Evolutionary conservation across 2,329 filamentous ascomycete genomes (phyloP).

Genomic region (Aspergillus sp.): DNA sequence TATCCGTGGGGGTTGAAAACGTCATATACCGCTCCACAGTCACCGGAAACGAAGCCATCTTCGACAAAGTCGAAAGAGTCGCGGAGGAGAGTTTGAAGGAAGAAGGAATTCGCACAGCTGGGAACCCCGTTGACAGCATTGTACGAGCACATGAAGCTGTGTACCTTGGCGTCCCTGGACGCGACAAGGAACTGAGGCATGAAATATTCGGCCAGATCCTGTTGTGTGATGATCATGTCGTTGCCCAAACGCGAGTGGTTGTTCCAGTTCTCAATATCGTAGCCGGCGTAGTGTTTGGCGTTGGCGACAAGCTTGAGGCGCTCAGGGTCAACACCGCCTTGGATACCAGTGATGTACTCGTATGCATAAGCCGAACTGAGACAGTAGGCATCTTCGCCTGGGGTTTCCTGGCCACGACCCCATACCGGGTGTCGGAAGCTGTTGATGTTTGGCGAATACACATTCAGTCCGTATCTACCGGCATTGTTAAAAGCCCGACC

Average conservation of each 20-base stretch:
- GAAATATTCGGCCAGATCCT: slow-evolving; percentile 66
- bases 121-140: slow-evolving; percentile 64
- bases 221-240: slow-evolving; percentile 51
- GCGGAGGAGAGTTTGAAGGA: slow-evolving; percentile 59
- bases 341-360: slow-evolving; percentile 51
- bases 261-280: slow-evolving; percentile 51
- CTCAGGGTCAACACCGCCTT: slow-evolving; percentile 41
- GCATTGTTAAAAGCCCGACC: slow-evolving; percentile 62
- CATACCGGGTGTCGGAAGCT: slow-evolving; percentile 60
- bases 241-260: slow-evolving; percentile 46
- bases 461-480: slow-evolving; percentile 38
- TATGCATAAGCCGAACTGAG: slow-evolving; percentile 47
- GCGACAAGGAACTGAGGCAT: slow-evolving; percentile 62
- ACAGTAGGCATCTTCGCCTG: slow-evolving; percentile 52
- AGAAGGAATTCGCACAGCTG: slow-evolving; percentile 58
- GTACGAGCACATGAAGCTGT: slow-evolving; percentile 60
- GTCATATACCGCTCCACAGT: slow-evolving; percentile 61
- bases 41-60: slow-evolving; percentile 58
- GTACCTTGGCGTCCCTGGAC: slow-evolving; percentile 52
- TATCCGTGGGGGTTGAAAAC: slow-evolving; percentile 54
- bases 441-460: slow-evolving; percentile 61
- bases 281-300: slow-evolving; percentile 57
- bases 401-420: slow-evolving; percentile 59
- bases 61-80: slow-evolving; percentile 62
- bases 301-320: slow-evolving; percentile 45